A percentile compares a stretch with the other conserved stretches of the same genome.
phyloP scores from a whole-genome alignment of 148 eudicot genomes.

The Vaccinium darrowii region DNA sequence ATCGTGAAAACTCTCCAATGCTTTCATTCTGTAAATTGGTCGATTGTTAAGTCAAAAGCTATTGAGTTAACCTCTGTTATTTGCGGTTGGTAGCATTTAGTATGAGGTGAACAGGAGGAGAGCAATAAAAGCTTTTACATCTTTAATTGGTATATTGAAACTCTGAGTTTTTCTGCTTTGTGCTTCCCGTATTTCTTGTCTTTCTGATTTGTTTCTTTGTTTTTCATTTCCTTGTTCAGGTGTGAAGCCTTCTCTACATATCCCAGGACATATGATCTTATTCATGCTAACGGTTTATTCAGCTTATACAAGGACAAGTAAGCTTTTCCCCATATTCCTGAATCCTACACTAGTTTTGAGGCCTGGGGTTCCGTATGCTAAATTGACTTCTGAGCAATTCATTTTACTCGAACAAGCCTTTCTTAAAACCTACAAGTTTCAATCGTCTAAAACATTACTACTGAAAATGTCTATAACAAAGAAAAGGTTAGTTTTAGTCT shows the following conservation, averaged over 20 bases:
- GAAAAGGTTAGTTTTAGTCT: background rate
- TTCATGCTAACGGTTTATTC: constrained; percentile 45
- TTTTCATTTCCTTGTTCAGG: constrained; percentile 27
- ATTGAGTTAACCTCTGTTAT: background rate
- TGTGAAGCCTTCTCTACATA: constrained; percentile 62
- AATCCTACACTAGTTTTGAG: background rate
- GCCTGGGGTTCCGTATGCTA: background rate
- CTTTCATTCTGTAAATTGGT: background rate
- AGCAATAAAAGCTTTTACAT: background rate
- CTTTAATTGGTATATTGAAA: background rate
- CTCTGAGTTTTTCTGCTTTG: background rate
- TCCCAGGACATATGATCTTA: constrained; percentile 54
- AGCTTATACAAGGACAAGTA: constrained; percentile 52
- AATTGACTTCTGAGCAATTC: constrained; percentile 3
- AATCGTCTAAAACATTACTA: background rate
- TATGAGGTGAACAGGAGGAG: background rate
- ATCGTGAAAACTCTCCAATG: background rate
- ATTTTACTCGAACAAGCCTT: background rate
- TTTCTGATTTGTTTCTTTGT: background rate
- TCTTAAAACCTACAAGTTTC: background rate
- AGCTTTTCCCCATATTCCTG: constrained; percentile 7
- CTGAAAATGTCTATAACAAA: background rate
- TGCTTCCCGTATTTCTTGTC: background rate
- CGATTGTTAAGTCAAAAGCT: background rate
- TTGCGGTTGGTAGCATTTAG: background rate